phyloP scores from a whole-genome alignment of 2,329 filamentous ascomycete species.

The Penicillium occitanis region DNA sequence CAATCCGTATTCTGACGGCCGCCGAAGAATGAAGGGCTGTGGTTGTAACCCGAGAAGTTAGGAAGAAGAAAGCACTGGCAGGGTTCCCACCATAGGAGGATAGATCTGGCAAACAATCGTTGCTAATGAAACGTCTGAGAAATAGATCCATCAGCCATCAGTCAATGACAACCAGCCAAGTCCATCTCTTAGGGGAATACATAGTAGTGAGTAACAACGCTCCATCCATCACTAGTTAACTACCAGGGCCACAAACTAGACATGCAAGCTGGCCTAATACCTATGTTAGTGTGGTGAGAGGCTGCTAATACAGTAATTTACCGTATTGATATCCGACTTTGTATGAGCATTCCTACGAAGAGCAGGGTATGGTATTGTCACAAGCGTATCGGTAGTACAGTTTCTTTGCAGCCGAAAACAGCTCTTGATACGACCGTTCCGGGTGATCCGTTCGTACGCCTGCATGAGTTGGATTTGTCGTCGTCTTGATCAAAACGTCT shows the following conservation, averaged over 20 bases:
- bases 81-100: background rate
- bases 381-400: background rate
- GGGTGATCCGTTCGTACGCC: slow-evolving; percentile 8
- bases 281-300: background rate
- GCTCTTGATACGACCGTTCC: slow-evolving; percentile 8
- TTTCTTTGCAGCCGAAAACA: slow-evolving; percentile 4
- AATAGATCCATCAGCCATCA: background rate
- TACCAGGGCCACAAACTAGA: background rate
- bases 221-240: background rate
- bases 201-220: background rate
- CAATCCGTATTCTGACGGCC: background rate
- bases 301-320: background rate
- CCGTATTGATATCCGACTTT: slow-evolving; percentile 7
- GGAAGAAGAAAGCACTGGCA: background rate
- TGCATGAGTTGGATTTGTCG: background rate
- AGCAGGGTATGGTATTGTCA: slow-evolving; percentile 2
- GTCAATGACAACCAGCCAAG: background rate
- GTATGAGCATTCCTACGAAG: background rate
- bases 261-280: background rate
- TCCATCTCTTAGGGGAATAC: background rate
- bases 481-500: background rate
- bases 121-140: background rate
- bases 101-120: background rate
- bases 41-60: background rate
- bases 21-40: background rate